Base-by-base conservation (phyloP, 129 eudicot species). In the Smallanthus sonchifolius region DNA sequence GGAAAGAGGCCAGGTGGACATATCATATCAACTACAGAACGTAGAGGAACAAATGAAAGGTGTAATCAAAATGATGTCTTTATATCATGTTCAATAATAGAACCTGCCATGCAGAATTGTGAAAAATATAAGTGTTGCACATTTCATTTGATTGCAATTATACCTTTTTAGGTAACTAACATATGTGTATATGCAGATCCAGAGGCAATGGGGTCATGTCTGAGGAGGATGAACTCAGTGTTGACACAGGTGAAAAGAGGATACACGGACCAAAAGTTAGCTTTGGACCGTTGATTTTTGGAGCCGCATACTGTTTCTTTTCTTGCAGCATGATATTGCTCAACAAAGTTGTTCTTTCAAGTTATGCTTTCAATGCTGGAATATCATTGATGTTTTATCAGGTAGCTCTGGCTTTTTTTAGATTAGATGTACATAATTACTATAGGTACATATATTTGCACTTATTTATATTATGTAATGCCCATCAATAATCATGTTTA, bases 281-380 rank as follows among this genome's bases (percentile, higher is more conserved):
- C 63, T 75, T 83, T 3, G 87, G 86, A 69, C 91, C 96, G 14
- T 78, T 87, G 56, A 54, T 90, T 44, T 83, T 94, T 45, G 96
- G 94, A 51, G 69, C 86, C 17, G 94, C 94, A 47, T 90, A 90
- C 54, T 90, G 96, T 83, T 69, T 90, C 56, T 87, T 94, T 66
- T 90, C 96, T 79, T 90, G 96, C 81, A 82, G 96, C 84, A 90
- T 90, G 96, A 90, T 90, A 48, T 76, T 90, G 87, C 89, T 90
- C 61, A 90, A 90, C 75, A 90, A 90, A 74, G 75, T 87, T 70
- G 94, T 87, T 39, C 80, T 87, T 51, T 90, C 96, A 77, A 85
- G 82, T 59, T 90, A 90, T 81, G 80, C 82, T 59, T 90, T 90
- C 77, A 76, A 80, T 84, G 96, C 91, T 24, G 96, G 94, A 76